Percentiles rank a stretch among this genome's conserved stretches.
These are phyloP conservation scores for Gossypium sturtianum DNA, from an alignment of 345 rosid genomes.

Conservation along the genomic window DNA sequence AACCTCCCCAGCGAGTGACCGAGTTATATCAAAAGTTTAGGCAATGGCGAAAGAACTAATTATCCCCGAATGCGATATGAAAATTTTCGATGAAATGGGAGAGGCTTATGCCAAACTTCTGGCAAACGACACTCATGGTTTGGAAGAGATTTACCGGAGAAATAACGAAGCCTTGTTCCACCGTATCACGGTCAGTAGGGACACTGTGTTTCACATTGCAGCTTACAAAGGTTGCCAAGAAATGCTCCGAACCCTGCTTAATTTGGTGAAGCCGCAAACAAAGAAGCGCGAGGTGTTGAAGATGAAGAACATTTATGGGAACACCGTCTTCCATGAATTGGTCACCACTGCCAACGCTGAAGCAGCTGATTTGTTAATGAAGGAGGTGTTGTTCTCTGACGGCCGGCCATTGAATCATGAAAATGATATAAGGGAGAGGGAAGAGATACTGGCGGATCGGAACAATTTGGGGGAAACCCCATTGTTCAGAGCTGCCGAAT, in stretches of 20 bases:
- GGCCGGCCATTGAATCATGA: background rate
- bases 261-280: background rate
- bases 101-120: background rate
- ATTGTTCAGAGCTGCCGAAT: conserved; percentile 5
- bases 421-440: background rate
- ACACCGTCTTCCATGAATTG: conserved; percentile 13
- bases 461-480: conserved; percentile 12
- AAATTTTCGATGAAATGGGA: background rate
- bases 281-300: background rate
- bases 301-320: conserved; percentile 10
- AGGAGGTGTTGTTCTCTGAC: background rate
- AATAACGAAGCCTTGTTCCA: background rate
- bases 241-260: background rate
- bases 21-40: background rate
- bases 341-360: background rate
- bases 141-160: background rate
- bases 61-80: background rate
- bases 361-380: background rate
- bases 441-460: background rate
- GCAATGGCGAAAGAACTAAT: background rate
- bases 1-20: background rate
- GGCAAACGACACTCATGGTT: background rate
- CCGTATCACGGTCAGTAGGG: background rate
- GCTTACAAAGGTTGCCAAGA: conserved; percentile 1
- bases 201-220: conserved; percentile 16